Evolutionary conservation across 73 alveolate species (phyloP), one percentile per base, ranked within the genome.

Genomic region (Paramecium sexaurelia): DNA sequence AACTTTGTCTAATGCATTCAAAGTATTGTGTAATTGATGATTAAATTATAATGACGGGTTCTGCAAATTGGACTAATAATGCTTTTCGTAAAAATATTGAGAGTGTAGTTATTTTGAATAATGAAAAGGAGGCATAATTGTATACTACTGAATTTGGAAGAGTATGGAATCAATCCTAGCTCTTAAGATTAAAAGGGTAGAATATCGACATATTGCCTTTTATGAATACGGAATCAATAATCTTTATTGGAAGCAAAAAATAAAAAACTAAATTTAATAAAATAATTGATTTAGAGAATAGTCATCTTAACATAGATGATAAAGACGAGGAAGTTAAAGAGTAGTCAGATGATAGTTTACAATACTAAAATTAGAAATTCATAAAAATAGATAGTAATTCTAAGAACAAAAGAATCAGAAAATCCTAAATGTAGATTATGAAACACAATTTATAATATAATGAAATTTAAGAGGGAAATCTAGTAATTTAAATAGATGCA

Each of bases 11-110:
- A n/a, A 61, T 61, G 83, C 83, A 61, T 61, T 61, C 43, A 61
- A 61, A 61, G n/a, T 61, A 29, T 61, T 61, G 83, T 61, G 83
- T 61, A 7, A 61, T 61, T 26, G 83, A 61, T n/a, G 83, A 61
- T 10, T 29, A 26, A 29, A 26, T 61, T 22, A 56, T 27, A 17
- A 56, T 56, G 33, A 27, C 37, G 1, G 83, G 83, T 10, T 61
- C 83, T 13, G 83, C 83, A 13, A 61, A 61, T 61, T 61, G 83
- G 83, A 61, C 83, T 1, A 29, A 61, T 29, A 26, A 61, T 61
- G 83, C 83, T 1, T 61, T 61, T 61, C 19, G 43, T 22, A 61
- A 61, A 24, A 61, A 61, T 61, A 7, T 61, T 0, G 83, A 61
- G 24, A 61, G 43, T 61, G 83, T 61, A 2, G 39, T 61, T 26